Base-by-base conservation (phyloP, 1,284 basidiomycete genomes). In the Phlebopus sp. region DNA sequence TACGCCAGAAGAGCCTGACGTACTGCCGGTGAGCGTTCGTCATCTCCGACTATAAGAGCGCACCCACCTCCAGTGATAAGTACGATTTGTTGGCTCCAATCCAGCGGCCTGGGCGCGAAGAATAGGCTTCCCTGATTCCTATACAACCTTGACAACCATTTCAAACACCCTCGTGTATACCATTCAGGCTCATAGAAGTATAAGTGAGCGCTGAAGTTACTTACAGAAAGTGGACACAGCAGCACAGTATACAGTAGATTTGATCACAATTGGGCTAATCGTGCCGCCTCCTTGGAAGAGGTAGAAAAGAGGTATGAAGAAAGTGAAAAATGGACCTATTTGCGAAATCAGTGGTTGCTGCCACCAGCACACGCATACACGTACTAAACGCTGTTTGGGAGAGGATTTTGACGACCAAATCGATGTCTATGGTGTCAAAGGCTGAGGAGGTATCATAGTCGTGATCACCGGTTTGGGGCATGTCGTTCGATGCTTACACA, bases 1-100 rank as follows among this genome's bases (percentile, higher is more conserved):
- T 19, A 98, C 77, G 4, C 95, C 96, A 13, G 89, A 91, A 3
- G 92, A 76, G 25, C 94, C 93, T 93, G 53, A 23, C 39, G 44
- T 25, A 27, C 17, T 39, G 44, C 37, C 34, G 15, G 11, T 39
- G 35, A n/a, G 21, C 44, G 14, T 29, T 15, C 14, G 8, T n/a
- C 27, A 19, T 11, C 14, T 8, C 17, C 21, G 5, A 27, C n/a
- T 3, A 23, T 31, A 31, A 15, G 4, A 35, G 14, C 4, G 25
- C 19, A 42, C 78, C 44, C 49, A 90, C 92, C 93, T 52, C 94
- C 94, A 9, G 94, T 97, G 46, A 97, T 76, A 21, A 97, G 73
- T 3, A 96, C 84, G 51, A 94, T 81, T 67, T 97, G 89, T 39
- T 91, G 82, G 30, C 78, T 79, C 92, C 92, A 95, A 57, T 90